Percentiles rank a stretch among this genome's conserved stretches.
These are phyloP conservation scores for Fusarium annulatum DNA, from an alignment of 2,329 filamentous ascomycete species.

Conservation along the genomic window DNA sequence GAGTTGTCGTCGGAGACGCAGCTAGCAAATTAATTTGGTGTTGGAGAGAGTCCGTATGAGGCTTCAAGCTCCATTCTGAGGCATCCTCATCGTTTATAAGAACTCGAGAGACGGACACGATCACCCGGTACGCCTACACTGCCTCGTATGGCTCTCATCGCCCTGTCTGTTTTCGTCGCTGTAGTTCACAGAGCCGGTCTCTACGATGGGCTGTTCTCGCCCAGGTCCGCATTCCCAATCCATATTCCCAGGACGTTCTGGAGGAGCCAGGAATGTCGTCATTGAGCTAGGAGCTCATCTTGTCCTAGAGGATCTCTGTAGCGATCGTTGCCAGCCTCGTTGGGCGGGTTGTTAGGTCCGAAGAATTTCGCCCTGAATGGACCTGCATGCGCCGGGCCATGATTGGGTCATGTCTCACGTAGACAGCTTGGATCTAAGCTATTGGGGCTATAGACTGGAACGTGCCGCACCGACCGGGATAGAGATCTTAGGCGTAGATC, in stretches of 20 bases:
- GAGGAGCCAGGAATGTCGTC: constrained; percentile 31
- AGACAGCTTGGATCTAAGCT: constrained; percentile 7
- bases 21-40: constrained; percentile 14
- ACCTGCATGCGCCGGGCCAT: constrained; percentile 12
- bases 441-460: constrained; percentile 29
- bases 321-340: constrained; percentile 4
- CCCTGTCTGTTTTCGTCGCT: constrained; percentile 32
- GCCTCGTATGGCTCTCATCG: constrained; percentile 15
- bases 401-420: constrained; percentile 18
- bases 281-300: constrained; percentile 10
- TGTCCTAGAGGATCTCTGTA: background rate
- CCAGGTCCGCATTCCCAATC: constrained; percentile 30
- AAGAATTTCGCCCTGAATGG: constrained; percentile 32
- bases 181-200: constrained; percentile 8
- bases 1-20: constrained; percentile 29
- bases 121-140: background rate
- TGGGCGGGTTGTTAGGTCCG: constrained; percentile 14
- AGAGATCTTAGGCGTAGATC: constrained; percentile 13
- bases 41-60: constrained; percentile 11
- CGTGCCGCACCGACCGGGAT: constrained; percentile 31
- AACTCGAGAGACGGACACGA: background rate
- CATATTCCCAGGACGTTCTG: constrained; percentile 10
- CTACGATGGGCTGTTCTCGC: constrained; percentile 26
- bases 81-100: constrained; percentile 24
- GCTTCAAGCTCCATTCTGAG: background rate